Conservation (phyloP, 139 green algal genomes). For the Micractinium conductrix region DNA sequence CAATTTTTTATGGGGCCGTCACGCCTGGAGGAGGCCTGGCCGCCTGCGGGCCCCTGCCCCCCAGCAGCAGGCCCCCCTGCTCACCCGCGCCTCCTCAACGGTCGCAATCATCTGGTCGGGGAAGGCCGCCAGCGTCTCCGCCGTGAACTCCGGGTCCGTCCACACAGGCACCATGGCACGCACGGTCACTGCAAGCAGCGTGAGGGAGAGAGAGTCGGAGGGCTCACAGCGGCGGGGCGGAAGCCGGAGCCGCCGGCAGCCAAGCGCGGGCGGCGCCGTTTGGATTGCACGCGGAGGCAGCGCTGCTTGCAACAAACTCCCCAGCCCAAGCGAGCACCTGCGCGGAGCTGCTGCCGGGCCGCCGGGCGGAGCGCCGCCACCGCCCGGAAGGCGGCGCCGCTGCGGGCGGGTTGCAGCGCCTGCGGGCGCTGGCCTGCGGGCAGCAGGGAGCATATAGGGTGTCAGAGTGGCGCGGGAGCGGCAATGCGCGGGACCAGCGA, state of each 20-base stretch:
- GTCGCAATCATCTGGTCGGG: conserved; percentile 75
- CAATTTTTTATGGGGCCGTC: neutral
- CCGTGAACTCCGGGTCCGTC: conserved; percentile 68
- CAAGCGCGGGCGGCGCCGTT: neutral
- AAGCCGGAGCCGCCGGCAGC: neutral
- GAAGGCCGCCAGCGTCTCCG: conserved; percentile 59
- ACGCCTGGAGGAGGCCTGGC: neutral
- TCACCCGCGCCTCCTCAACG: conserved; percentile 75
- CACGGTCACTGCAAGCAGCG: neutral
- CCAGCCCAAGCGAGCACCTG: neutral
- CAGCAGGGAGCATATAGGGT: neutral
- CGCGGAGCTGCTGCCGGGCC: neutral
- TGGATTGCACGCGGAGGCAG: neutral
- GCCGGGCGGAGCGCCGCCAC: neutral
- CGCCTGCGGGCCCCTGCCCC: neutral
- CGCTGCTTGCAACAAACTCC: neutral
- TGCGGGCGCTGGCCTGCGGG: neutral
- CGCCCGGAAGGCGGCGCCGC: conserved; percentile 14
- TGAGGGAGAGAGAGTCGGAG: neutral
- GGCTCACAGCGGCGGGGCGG: neutral
- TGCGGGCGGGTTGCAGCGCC: conserved; percentile 4
- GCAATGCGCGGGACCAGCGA: neutral
- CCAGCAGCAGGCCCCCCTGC: no score
- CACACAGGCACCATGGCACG: conserved; percentile 50
- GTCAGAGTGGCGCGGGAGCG: neutral